Evolutionary conservation across 1,139 yeast genomes (phyloP).

Genomic region (Keqinozyma sinolaborantium): DNA sequence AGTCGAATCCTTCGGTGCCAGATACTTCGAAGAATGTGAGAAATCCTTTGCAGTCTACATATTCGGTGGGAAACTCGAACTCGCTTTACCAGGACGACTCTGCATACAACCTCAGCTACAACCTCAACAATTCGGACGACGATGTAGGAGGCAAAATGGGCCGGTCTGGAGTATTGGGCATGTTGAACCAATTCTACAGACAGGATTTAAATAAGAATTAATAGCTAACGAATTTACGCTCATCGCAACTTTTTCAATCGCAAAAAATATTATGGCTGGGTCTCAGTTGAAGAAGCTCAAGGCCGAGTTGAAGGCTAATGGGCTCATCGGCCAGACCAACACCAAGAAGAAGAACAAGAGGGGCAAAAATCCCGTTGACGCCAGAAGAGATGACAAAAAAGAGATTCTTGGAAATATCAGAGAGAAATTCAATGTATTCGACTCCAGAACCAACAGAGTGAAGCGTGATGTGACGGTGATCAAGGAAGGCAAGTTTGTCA

Average conservation of each 20-base stretch:
- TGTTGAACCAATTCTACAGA: conserved; percentile 79
- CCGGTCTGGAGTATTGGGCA: conserved; percentile 72
- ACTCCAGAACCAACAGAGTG: conserved; percentile 64
- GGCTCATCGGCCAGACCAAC: conserved; percentile 80
- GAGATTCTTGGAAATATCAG: conserved; percentile 60
- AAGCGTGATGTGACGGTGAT: conserved; percentile 63
- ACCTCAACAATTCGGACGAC: conserved; percentile 31
- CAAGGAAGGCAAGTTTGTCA: conserved; percentile 50
- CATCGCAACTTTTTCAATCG: background rate
- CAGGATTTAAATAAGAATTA: conserved; percentile 35
- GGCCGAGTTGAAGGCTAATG: conserved; percentile 71
- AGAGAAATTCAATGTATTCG: conserved; percentile 86
- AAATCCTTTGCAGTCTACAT: background rate
- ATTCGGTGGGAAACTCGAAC: conserved; percentile 3
- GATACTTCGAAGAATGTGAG: background rate
- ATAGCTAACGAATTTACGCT: background rate
- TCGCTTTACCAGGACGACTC: conserved; percentile 3
- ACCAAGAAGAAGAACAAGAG: conserved; percentile 51
- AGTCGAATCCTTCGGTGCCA: conserved; percentile 3
- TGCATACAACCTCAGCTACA: conserved; percentile 16
- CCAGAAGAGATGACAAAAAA: conserved; percentile 64
- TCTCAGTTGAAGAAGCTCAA: conserved; percentile 84
- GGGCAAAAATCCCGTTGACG: conserved; percentile 55
- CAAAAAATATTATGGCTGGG: conserved; percentile 62
- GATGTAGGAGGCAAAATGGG: conserved; percentile 24